These are phyloP conservation scores for Fusarium sp. DNA, from an alignment of 2,329 filamentous ascomycete genomes.

Conservation along the genomic window DNA sequence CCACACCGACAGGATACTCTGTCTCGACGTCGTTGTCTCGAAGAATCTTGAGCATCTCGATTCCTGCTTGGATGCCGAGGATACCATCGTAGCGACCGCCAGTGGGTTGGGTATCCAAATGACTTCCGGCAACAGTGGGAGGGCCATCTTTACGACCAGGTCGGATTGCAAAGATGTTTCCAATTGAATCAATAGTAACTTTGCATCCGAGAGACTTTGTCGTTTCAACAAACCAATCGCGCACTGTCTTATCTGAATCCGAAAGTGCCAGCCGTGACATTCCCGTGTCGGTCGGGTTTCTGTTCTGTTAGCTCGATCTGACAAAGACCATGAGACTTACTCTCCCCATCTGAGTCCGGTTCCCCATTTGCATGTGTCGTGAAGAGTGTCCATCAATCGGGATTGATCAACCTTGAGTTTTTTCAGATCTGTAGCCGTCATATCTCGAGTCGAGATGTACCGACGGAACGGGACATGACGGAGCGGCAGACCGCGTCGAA, in stretches of 20 bases:
- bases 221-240: constrained; percentile 78
- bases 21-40: constrained; percentile 75
- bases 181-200: constrained; percentile 77
- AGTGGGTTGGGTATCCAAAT: constrained; percentile 71
- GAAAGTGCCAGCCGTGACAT: constrained; percentile 80
- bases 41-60: constrained; percentile 76
- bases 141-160: constrained; percentile 68
- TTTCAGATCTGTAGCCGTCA: constrained; percentile 26
- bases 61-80: constrained; percentile 74
- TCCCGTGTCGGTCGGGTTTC: constrained; percentile 66
- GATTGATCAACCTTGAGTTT: constrained; percentile 34
- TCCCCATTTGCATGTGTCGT: constrained; percentile 36
- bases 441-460: constrained; percentile 34
- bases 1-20: constrained; percentile 75
- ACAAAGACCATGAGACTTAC: neutral
- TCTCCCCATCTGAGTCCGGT: constrained; percentile 36
- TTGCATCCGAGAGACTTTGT: constrained; percentile 71
- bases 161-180: constrained; percentile 80
- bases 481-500: neutral
- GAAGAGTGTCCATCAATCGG: constrained; percentile 37
- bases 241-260: constrained; percentile 74
- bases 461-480: neutral
- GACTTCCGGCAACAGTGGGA: constrained; percentile 75
- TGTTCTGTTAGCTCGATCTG: constrained; percentile 1
- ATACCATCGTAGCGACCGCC: constrained; percentile 82